These are phyloP conservation scores for Sisymbrium altissimum DNA, from an alignment of 345 rosid species.

Conservation along the genomic window DNA sequence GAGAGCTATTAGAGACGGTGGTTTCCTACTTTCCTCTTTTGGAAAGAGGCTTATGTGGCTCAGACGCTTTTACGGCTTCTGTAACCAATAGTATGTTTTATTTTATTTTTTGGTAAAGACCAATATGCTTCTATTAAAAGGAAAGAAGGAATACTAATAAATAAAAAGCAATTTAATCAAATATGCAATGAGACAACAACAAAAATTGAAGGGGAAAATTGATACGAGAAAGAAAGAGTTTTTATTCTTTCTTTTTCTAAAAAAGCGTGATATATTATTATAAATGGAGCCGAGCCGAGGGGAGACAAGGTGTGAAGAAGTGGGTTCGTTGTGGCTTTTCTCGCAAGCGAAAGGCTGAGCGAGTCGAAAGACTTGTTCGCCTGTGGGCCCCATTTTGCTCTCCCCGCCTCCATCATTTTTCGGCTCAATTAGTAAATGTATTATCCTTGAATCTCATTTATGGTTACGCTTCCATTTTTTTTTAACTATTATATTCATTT, in stretches of 20 bases:
- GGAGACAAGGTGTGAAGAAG: neutral
- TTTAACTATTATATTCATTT: too few relatives aligned
- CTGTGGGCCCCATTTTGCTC: neutral
- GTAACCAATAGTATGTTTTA: too few relatives aligned
- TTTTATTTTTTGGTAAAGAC: too few relatives aligned
- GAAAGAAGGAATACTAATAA: too few relatives aligned
- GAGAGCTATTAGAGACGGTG: neutral
- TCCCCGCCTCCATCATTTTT: neutral
- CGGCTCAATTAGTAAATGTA: neutral
- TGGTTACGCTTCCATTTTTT: too few relatives aligned
- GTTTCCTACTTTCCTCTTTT: neutral
- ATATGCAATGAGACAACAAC: too few relatives aligned
- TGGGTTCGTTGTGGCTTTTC: slow-evolving; percentile 17
- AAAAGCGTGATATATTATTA: too few relatives aligned
- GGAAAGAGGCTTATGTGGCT: neutral
- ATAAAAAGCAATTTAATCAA: too few relatives aligned
- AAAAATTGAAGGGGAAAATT: too few relatives aligned
- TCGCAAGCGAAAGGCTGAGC: slow-evolving; percentile 17
- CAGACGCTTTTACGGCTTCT: neutral
- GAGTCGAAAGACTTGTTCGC: slow-evolving; percentile 17
- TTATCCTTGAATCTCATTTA: neutral
- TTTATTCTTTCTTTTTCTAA: too few relatives aligned
- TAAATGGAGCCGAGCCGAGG: neutral
- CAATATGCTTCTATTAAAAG: too few relatives aligned
- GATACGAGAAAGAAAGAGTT: too few relatives aligned